Conservation (phyloP, 768 basidiomycete genomes). For the Porpolomopsis calyptriformis region DNA sequence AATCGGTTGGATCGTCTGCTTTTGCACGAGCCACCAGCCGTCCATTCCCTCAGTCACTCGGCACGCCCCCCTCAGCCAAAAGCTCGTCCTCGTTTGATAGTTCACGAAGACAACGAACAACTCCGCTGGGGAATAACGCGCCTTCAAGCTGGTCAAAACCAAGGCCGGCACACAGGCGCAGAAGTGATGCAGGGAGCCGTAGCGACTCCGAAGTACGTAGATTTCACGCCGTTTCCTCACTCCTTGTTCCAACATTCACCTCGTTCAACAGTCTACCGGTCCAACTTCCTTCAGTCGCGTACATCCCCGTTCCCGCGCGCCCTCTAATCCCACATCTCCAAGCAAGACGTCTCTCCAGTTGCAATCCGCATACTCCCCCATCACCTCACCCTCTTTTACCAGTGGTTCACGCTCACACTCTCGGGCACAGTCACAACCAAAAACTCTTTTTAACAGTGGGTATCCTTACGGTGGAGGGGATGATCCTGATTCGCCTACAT, state of each 20-base stretch:
- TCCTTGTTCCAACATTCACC: constrained; percentile 1
- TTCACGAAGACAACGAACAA: constrained; percentile 57
- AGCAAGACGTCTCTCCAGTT: constrained; percentile 19
- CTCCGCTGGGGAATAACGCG: constrained; percentile 45
- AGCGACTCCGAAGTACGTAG: constrained; percentile 68
- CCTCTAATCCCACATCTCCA: constrained; percentile 65
- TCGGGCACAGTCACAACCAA: constrained; percentile 44
- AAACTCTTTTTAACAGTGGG: constrained; percentile 20
- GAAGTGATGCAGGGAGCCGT: constrained; percentile 62
- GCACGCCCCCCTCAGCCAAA: constrained; percentile 43
- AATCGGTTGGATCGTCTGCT: constrained; percentile 36
- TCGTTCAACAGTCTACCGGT: constrained; percentile 23
- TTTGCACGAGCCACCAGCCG: constrained; percentile 32
- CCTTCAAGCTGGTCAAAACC: constrained; percentile 74
- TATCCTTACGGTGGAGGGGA: constrained; percentile 9
- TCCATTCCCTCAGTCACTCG: constrained; percentile 42
- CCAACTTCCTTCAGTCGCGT: constrained; percentile 35
- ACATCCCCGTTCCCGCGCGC: constrained; percentile 46
- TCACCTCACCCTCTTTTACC: constrained; percentile 33
- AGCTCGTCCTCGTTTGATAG: constrained; percentile 56
- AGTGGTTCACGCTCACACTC: constrained; percentile 54
- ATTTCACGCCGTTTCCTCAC: constrained; percentile 9
- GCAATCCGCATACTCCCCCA: constrained; percentile 22
- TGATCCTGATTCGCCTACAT: constrained; percentile 7
- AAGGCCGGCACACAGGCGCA: constrained; percentile 53